phyloP scores from a whole-genome alignment of 345 rosid genomes.

The Mangifera indica region DNA sequence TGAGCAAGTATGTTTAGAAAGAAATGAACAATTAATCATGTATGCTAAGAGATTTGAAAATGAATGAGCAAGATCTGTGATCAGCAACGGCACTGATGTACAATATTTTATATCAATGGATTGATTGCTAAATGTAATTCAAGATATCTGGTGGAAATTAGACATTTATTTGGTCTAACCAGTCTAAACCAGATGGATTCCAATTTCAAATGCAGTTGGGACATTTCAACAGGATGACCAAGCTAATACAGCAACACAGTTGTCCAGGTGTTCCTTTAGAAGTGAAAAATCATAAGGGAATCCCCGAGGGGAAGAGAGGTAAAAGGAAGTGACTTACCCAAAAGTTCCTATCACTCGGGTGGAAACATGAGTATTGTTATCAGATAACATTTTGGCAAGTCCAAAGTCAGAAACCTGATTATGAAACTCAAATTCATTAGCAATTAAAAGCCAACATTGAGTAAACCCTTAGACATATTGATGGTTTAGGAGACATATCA shows the following conservation, averaged over 20 bases:
- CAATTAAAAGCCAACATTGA: too few species aligned
- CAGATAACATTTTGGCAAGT: constrained; percentile 60
- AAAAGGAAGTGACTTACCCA: constrained; percentile 44
- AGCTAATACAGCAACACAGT: neutral
- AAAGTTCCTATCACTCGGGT: constrained; percentile 87
- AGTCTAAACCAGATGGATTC: neutral
- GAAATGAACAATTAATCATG: neutral
- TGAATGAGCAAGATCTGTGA: neutral
- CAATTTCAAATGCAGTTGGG: neutral
- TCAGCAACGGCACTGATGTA: neutral
- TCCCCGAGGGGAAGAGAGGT: too few species aligned
- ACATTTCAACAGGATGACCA: neutral
- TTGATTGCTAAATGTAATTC: neutral
- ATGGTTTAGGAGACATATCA: too few species aligned
- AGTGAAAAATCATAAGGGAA: neutral
- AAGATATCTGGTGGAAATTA: neutral
- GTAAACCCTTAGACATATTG: too few species aligned
- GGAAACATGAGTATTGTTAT: constrained; percentile 57
- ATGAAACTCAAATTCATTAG: neutral
- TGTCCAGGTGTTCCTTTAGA: neutral
- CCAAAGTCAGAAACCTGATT: constrained; percentile 88
- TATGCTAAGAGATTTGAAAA: neutral
- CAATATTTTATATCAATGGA: neutral
- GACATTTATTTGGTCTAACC: neutral
- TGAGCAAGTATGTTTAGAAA: neutral